phyloP scores from a whole-genome alignment of 148 eudicot species.

The Rhododendron kiyosumense region DNA sequence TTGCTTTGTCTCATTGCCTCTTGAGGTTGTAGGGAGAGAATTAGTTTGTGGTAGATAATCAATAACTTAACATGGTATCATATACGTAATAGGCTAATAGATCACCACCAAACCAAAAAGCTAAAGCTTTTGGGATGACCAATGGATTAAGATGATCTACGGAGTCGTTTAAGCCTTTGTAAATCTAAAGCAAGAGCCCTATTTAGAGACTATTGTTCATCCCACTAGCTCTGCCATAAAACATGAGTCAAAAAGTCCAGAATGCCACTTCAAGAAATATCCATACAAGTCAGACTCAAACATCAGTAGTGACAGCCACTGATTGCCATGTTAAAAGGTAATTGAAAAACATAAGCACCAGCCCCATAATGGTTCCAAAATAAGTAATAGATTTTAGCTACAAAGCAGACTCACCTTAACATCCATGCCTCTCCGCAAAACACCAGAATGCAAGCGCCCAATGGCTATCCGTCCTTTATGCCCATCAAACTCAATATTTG shows the following conservation, averaged over 20 bases:
- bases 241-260: not conserved
- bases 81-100: not conserved
- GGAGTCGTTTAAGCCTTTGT: not conserved
- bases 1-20: not conserved
- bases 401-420: constrained; percentile 47
- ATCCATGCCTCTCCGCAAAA: constrained; percentile 76
- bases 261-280: not conserved
- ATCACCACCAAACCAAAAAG: not conserved
- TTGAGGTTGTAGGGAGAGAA: not conserved
- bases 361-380: not conserved
- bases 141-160: not conserved
- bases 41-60: not conserved
- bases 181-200: not conserved
- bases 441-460: constrained; percentile 97
- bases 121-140: not conserved
- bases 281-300: not conserved
- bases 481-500: constrained; percentile 87
- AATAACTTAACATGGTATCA: not conserved
- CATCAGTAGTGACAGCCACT: not conserved
- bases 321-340: not conserved
- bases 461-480: constrained; percentile 95
- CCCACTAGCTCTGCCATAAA: not conserved
- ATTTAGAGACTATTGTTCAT: not conserved
- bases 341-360: not conserved
- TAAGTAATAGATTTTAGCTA: not conserved